These are phyloP conservation scores for Casuarina cunninghamiana DNA, from an alignment of 306 rosid genomes.

Conservation along the genomic window DNA sequence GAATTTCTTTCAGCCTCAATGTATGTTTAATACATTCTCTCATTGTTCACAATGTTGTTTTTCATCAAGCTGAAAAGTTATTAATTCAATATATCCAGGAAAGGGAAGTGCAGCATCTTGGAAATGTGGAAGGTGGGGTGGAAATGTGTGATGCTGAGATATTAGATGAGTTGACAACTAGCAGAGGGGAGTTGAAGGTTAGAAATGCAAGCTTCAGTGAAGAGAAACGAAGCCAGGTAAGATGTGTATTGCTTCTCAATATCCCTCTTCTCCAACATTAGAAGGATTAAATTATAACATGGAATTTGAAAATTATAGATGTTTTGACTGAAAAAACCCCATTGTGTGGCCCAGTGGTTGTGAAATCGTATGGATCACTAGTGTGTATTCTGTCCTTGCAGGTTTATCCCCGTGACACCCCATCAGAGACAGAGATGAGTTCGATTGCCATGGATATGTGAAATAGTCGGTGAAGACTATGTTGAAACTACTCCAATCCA, in stretches of 20 bases:
- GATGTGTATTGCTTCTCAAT: conserved; percentile 1
- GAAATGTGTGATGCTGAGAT: conserved; percentile 66
- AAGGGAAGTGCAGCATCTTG: conserved; percentile 31
- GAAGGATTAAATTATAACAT: background rate
- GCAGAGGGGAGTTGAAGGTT: conserved; percentile 81
- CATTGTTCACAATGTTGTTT: background rate
- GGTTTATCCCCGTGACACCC: conserved; percentile 38
- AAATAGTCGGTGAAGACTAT: background rate
- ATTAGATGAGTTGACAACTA: conserved; percentile 70
- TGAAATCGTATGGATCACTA: background rate
- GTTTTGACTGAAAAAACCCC: background rate
- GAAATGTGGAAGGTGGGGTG: conserved; percentile 34
- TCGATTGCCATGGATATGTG: background rate
- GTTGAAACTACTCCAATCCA: background rate
- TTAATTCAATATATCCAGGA: conserved; percentile 32
- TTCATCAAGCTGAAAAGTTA: background rate
- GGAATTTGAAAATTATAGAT: background rate
- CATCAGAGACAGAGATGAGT: conserved; percentile 7
- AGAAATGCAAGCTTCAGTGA: conserved; percentile 61
- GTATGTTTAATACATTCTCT: conserved; percentile 31
- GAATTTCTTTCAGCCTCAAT: conserved; percentile 33
- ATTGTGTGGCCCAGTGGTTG: background rate
- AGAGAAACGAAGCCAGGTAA: conserved; percentile 59
- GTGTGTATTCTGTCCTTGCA: conserved; percentile 21
- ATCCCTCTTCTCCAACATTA: background rate